Evolutionary conservation across 1,284 basidiomycete genomes (phyloP).

Genomic region (Polyporus tsugae): DNA sequence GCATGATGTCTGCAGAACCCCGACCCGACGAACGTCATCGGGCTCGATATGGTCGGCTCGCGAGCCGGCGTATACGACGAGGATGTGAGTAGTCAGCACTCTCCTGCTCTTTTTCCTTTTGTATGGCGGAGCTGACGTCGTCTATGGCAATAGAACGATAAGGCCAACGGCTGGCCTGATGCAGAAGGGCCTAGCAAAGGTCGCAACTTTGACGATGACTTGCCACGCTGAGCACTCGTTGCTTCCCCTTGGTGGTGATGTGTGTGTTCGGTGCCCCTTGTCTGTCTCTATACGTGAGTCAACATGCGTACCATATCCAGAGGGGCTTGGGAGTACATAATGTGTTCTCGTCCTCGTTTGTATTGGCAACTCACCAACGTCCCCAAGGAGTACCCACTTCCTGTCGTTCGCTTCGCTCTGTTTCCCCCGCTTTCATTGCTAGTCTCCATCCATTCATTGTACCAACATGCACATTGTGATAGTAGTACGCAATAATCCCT

Average conservation of each 20-base stretch:
- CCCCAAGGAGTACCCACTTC: not conserved
- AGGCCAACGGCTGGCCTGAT: conserved; percentile 2
- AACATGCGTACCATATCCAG: not conserved
- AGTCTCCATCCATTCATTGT: not conserved
- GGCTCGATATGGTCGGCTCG: conserved; percentile 29
- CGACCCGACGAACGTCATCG: conserved; percentile 28
- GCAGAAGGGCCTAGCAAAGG: conserved; percentile 11
- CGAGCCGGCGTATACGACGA: conserved; percentile 13
- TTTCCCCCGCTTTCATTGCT: not conserved
- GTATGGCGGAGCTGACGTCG: not conserved
- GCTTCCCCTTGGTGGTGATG: not conserved
- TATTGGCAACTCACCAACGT: not conserved
- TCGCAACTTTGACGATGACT: conserved; percentile 13
- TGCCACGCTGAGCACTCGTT: not conserved
- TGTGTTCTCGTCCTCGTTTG: not conserved
- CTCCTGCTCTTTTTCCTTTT: not conserved
- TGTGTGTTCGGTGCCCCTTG: not conserved
- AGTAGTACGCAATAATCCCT: not conserved
- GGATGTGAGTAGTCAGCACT: conserved; percentile 14
- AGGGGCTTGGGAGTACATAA: not conserved
- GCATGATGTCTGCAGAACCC: conserved; percentile 3
- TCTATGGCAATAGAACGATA: conserved; percentile 8
- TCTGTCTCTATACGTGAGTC: not conserved
- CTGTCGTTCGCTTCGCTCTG: not conserved
- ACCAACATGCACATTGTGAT: not conserved